A percentile compares a stretch with the other conserved stretches of the same genome.
Evolutionary conservation across 176 grass and related monocot species (phyloP).

Genomic region (Aegilops longissima): DNA sequence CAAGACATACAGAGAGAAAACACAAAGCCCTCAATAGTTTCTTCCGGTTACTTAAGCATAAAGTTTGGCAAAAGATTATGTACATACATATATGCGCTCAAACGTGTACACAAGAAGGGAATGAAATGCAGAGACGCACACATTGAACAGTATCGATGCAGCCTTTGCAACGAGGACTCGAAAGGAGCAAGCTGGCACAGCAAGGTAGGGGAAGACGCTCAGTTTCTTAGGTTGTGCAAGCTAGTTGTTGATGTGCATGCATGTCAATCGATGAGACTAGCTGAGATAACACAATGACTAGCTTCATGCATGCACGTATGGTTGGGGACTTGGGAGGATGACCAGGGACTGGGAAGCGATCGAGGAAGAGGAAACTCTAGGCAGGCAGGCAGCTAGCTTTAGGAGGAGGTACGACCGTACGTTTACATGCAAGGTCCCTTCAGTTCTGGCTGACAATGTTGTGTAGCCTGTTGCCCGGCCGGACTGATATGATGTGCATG

Average conservation of each 20-base stretch:
- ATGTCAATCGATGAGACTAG: neutral
- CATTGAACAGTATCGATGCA: neutral
- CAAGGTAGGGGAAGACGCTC: constrained; percentile 7
- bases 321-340: neutral
- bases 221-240: constrained; percentile 31
- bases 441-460: neutral
- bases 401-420: neutral
- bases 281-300: neutral
- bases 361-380: constrained; percentile 39
- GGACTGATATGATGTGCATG: constrained; percentile 1
- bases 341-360: constrained; percentile 17
- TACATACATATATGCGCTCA: neutral
- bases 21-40: neutral
- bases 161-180: constrained; percentile 13
- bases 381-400: constrained; percentile 33
- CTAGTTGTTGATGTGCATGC: constrained; percentile 8
- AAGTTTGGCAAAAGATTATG: constrained; percentile 15
- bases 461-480: neutral
- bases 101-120: constrained; percentile 1
- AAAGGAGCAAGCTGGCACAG: constrained; percentile 27
- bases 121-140: neutral
- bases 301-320: neutral
- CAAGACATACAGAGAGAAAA: neutral
- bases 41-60: neutral
- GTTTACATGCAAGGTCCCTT: constrained; percentile 28